phyloP scores from a whole-genome alignment of 139 green algal genomes.

The Axilococcus clingmanii region DNA sequence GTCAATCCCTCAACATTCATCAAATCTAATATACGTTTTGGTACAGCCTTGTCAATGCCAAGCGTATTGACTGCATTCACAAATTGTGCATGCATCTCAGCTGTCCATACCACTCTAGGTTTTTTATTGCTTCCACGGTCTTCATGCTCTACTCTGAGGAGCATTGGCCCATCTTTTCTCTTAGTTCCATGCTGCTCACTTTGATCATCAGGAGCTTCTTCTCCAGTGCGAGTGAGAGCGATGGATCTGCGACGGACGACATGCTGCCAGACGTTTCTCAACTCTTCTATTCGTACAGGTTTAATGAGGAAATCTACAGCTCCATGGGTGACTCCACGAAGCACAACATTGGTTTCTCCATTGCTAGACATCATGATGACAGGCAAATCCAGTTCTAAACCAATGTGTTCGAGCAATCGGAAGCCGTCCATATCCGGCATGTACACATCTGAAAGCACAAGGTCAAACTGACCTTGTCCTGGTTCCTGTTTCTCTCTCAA shows the following conservation, averaged over 20 bases:
- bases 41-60: constrained; percentile 93
- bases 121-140: constrained; percentile 60
- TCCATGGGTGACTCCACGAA: constrained; percentile 88
- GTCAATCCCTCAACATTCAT: constrained; percentile 92
- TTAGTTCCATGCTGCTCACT: constrained; percentile 12
- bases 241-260: constrained; percentile 61
- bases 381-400: constrained; percentile 85
- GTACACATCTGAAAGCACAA: constrained; percentile 94
- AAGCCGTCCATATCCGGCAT: constrained; percentile 99
- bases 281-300: constrained; percentile 90
- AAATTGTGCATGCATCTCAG: constrained; percentile 95
- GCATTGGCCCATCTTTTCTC: constrained; percentile 14
- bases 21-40: constrained; percentile 95
- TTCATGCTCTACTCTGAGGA: constrained; percentile 13
- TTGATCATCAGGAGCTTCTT: constrained; percentile 1
- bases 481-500: constrained; percentile 42
- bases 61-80: constrained; percentile 88
- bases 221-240: not conserved
- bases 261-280: constrained; percentile 96
- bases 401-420: constrained; percentile 83
- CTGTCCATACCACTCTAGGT: constrained; percentile 83
- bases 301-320: constrained; percentile 97
- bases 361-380: constrained; percentile 98
- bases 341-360: constrained; percentile 78
- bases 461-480: constrained; percentile 59